Evolutionary conservation across 163 green algal species (phyloP).

Genomic region (Scenedesmus sp.): DNA sequence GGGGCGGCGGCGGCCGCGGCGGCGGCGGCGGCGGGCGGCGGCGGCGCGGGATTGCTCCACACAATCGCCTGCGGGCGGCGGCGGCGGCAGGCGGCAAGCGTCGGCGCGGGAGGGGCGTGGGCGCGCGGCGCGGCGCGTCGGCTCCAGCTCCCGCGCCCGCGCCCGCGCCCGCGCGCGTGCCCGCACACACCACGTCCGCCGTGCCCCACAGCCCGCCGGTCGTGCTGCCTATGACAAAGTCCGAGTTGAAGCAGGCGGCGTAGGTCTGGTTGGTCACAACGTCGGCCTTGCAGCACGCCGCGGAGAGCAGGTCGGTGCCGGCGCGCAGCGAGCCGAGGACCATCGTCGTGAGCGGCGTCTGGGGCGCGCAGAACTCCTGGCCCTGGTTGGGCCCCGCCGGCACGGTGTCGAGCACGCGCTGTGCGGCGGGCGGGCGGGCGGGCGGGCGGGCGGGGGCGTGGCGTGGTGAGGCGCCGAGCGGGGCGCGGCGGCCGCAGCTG

Average conservation of each 20-base stretch:
- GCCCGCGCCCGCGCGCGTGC: too few species aligned
- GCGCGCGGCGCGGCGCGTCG: too few species aligned
- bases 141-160: too few species aligned
- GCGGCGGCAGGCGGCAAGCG: too few species aligned
- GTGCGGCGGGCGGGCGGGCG: too few species aligned
- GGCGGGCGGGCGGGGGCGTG: too few species aligned
- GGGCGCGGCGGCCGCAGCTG: not conserved
- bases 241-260: not conserved
- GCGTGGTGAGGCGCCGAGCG: too few species aligned
- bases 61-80: too few species aligned
- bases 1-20: not conserved
- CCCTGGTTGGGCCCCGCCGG: not conserved
- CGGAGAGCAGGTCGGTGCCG: not conserved
- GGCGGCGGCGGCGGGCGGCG: too few species aligned
- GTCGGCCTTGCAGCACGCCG: not conserved
- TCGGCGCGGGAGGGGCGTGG: too few species aligned
- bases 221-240: conserved; percentile 1
- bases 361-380: not conserved
- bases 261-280: not conserved
- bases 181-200: not conserved
- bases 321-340: not conserved
- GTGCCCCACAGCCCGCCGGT: conserved; percentile 1
- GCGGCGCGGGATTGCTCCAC: too few species aligned
- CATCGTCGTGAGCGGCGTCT: not conserved
- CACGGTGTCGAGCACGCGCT: not conserved